A percentile compares a stretch with the other conserved stretches of the same genome.
Conservation (phyloP, 192 early-diverging fungal species). For the Backusella tarrabulga region DNA sequence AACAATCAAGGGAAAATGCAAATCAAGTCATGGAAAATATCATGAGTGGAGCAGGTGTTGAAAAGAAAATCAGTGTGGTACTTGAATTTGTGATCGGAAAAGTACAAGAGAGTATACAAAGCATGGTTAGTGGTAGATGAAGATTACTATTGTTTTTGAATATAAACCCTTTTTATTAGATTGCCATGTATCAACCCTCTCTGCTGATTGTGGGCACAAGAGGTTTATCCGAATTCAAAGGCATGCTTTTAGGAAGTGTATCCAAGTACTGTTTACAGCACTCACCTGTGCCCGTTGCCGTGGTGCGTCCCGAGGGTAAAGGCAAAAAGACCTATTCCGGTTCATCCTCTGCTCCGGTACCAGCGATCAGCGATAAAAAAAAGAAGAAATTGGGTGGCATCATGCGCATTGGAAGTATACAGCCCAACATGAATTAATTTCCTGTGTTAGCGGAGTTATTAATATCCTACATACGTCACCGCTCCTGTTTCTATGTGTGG, state of each 20-base stretch:
- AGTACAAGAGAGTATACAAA: conserved; percentile 47
- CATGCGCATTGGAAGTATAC: not conserved
- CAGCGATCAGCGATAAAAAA: not conserved
- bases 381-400: not conserved
- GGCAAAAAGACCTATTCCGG: not conserved
- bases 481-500: not conserved
- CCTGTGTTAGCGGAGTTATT: not conserved
- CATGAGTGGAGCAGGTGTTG: conserved; percentile 18
- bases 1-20: conserved; percentile 29
- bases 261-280: conserved; percentile 65
- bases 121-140: conserved; percentile 20
- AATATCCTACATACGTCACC: not conserved
- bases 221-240: conserved; percentile 60
- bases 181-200: conserved; percentile 55
- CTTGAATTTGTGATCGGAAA: conserved; percentile 49
- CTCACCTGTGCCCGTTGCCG: conserved; percentile 59
- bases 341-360: not conserved
- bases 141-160: too few species aligned
- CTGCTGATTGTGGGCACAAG: conserved; percentile 67
- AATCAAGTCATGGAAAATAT: conserved; percentile 26
- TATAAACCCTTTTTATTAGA: conserved; percentile 21
- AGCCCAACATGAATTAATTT: not conserved
- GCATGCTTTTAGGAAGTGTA: conserved; percentile 63
- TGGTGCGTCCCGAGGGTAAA: conserved; percentile 48
- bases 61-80: conserved; percentile 43